A percentile compares a stretch with the other conserved stretches of the same genome.
phyloP scores from a whole-genome alignment of 2,329 filamentous ascomycete genomes.

The Beauveria sp. region DNA sequence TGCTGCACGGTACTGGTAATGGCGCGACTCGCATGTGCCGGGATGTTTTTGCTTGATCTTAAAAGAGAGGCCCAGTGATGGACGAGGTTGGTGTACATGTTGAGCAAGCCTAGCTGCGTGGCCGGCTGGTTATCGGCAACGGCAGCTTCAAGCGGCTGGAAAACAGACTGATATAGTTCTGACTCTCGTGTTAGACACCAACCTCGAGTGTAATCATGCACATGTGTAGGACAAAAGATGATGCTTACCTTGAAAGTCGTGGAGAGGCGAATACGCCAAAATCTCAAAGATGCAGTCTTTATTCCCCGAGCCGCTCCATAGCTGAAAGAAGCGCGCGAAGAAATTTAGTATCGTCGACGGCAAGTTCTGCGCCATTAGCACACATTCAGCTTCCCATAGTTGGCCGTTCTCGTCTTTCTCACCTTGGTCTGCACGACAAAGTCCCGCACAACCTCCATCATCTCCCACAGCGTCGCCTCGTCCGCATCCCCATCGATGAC shows the following conservation, averaged over 20 bases:
- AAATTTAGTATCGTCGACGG: conserved; percentile 42
- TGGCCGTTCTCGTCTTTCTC: too few species aligned
- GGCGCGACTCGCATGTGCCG: conserved; percentile 28
- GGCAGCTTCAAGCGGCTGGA: conserved; percentile 44
- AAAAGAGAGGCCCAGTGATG: conserved; percentile 48
- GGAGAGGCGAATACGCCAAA: conserved; percentile 46
- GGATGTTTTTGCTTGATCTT: conserved; percentile 30
- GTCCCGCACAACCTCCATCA: conserved; percentile 47
- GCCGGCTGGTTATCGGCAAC: conserved; percentile 40
- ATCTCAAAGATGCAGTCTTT: conserved; percentile 49
- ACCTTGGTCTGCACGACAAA: conserved; percentile 53
- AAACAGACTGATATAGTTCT: conserved; percentile 45
- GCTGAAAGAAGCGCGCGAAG: conserved; percentile 43
- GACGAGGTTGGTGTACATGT: conserved; percentile 61
- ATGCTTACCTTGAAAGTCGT: conserved; percentile 45
- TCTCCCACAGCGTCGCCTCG: conserved; percentile 41
- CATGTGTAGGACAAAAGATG: not conserved
- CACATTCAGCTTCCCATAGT: not conserved
- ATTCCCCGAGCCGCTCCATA: conserved; percentile 56
- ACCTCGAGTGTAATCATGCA: too few species aligned
- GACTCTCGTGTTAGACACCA: conserved; percentile 17
- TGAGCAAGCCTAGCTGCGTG: conserved; percentile 53
- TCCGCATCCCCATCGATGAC: conserved; percentile 44
- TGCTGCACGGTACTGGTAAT: conserved; percentile 38
- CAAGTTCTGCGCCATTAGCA: conserved; percentile 30